phyloP scores from a whole-genome alignment of 2,329 filamentous ascomycete genomes.

The Penicillium frequentans region DNA sequence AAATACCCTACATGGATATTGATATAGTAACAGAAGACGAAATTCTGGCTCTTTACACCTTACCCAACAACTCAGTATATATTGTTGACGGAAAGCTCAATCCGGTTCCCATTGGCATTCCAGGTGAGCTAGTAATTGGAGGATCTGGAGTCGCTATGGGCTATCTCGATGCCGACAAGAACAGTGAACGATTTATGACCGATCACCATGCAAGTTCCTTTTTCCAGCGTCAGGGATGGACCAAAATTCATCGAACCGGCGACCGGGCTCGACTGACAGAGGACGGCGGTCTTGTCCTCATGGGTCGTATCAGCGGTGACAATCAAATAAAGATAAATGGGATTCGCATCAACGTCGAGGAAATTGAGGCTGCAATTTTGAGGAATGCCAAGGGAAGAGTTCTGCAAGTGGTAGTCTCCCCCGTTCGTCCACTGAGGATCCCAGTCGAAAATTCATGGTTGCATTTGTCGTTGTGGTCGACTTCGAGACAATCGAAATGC shows the following conservation, averaged over 20 bases:
- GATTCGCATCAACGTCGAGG: slow-evolving; percentile 48
- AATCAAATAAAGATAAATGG: slow-evolving; percentile 32
- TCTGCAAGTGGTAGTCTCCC: slow-evolving; percentile 16
- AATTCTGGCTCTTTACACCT: slow-evolving; percentile 19
- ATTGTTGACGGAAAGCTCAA: slow-evolving; percentile 43
- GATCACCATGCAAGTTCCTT: slow-evolving; percentile 11
- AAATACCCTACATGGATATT: slow-evolving; percentile 18
- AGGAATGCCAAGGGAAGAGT: slow-evolving; percentile 17
- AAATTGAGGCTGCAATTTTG: slow-evolving; percentile 43
- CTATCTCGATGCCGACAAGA: slow-evolving; percentile 12
- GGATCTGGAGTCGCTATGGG: slow-evolving; percentile 21
- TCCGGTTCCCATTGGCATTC: slow-evolving; percentile 41
- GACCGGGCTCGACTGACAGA: slow-evolving; percentile 14
- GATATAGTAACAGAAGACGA: background rate
- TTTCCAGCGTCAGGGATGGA: slow-evolving; percentile 13
- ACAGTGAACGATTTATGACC: slow-evolving; percentile 7
- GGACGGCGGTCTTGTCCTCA: slow-evolving; percentile 28
- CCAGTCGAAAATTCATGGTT: slow-evolving; percentile 9
- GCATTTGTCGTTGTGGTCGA: slow-evolving; percentile 12
- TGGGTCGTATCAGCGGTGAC: slow-evolving; percentile 31
- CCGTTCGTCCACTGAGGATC: background rate
- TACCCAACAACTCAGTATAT: slow-evolving; percentile 42
- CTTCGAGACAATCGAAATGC: background rate
- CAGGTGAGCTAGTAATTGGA: slow-evolving; percentile 47
- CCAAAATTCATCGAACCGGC: slow-evolving; percentile 10